These are phyloP conservation scores for Saccharomyces paradoxus DNA, from an alignment of 805 yeast species.

Conservation along the genomic window DNA sequence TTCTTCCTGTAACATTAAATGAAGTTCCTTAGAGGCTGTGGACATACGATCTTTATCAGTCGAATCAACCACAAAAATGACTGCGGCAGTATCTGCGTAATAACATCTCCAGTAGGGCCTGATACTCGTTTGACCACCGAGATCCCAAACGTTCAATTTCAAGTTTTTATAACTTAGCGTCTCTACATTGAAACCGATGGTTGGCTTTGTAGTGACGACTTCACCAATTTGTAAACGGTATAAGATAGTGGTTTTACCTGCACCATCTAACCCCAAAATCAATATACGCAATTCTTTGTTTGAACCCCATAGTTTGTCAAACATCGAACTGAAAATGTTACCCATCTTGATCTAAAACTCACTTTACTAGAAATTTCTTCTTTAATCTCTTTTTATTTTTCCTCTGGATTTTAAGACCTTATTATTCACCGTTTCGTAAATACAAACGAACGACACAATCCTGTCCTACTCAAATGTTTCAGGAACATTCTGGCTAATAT, in stretches of 20 bases:
- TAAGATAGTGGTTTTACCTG: constrained; percentile 92
- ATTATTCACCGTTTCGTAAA: background rate
- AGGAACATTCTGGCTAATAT: background rate
- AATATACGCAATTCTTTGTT: constrained; percentile 84
- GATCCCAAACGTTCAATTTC: constrained; percentile 92
- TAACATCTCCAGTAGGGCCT: constrained; percentile 97
- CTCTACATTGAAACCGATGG: constrained; percentile 94
- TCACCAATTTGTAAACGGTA: constrained; percentile 84
- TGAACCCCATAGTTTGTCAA: constrained; percentile 81
- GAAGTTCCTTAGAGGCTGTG: constrained; percentile 77
- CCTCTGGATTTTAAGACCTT: too few relatives aligned
- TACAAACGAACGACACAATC: background rate
- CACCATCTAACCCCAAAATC: constrained; percentile 90
- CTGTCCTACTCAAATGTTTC: background rate
- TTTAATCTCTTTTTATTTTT: too few relatives aligned
- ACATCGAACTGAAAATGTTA: constrained; percentile 78
- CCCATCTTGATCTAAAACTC: constrained; percentile 47
- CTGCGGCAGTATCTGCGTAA: constrained; percentile 91
- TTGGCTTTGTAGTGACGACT: constrained; percentile 66
- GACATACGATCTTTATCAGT: constrained; percentile 90
- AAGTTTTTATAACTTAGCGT: constrained; percentile 81
- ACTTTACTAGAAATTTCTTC: background rate
- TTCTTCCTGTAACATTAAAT: constrained; percentile 84
- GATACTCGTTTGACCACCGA: constrained; percentile 93
- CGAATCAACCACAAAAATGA: constrained; percentile 90